Evolutionary conservation across 108 stramenopile genomes (phyloP).

Genomic region (Nitzschia inconspicua): DNA sequence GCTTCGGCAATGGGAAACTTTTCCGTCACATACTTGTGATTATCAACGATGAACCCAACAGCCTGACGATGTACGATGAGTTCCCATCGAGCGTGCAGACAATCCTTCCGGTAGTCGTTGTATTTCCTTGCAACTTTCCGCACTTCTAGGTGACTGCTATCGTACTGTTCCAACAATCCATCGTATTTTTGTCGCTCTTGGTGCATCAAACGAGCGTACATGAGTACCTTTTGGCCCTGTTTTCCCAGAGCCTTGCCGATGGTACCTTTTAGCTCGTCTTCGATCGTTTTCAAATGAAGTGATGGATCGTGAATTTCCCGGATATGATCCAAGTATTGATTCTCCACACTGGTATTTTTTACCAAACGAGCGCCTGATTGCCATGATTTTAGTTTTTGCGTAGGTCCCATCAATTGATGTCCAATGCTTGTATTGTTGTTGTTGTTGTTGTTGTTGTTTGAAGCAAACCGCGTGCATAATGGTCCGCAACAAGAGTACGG

Average conservation of each 20-base stretch:
- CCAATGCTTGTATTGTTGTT: too few relatives aligned
- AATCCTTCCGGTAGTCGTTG: constrained; percentile 64
- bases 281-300: constrained; percentile 74
- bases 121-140: constrained; percentile 36
- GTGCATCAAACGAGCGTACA: constrained; percentile 47
- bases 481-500: too few relatives aligned
- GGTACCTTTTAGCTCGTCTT: constrained; percentile 75
- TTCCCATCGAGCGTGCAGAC: constrained; percentile 73
- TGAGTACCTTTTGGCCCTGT: constrained; percentile 68
- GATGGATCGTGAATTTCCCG: constrained; percentile 63
- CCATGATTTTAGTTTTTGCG: constrained; percentile 37
- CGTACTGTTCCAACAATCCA: constrained; percentile 8
- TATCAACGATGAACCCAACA: constrained; percentile 74
- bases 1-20: constrained; percentile 66
- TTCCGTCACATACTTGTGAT: constrained; percentile 65
- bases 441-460: too few relatives aligned
- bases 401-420: constrained; percentile 13
- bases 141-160: constrained; percentile 10
- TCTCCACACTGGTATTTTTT: constrained; percentile 58
- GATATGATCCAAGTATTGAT: constrained; percentile 69
- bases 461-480: too few relatives aligned
- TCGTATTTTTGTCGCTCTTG: constrained; percentile 35
- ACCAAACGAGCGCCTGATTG: constrained; percentile 62
- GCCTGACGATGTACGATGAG: constrained; percentile 84
- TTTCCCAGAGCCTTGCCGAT: constrained; percentile 78